Conservation (phyloP, 441 rosid genomes). For the Populus hybrid region DNA sequence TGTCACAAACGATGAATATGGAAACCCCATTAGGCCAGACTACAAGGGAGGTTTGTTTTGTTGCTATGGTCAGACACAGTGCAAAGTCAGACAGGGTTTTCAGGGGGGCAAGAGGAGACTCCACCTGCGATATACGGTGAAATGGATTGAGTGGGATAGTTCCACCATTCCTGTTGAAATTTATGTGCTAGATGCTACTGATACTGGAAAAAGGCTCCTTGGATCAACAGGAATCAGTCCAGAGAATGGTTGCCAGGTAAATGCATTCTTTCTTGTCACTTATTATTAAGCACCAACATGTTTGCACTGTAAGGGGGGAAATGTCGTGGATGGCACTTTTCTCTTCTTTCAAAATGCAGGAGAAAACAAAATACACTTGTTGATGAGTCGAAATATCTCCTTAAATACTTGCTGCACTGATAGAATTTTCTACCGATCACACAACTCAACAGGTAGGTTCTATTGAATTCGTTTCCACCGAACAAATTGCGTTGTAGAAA, state of each 20-base stretch:
- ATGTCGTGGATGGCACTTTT: background rate
- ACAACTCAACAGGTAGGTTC: background rate
- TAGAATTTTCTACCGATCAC: too few relatives aligned
- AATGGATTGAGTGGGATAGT: slow-evolving; percentile 69
- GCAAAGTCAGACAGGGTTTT: slow-evolving; percentile 55
- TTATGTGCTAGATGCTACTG: slow-evolving; percentile 71
- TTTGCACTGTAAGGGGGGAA: background rate
- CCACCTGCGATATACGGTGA: slow-evolving; percentile 58
- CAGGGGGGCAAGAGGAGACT: slow-evolving; percentile 46
- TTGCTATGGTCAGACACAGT: slow-evolving; percentile 64
- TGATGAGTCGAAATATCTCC: too few relatives aligned
- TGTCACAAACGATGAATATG: slow-evolving; percentile 50
- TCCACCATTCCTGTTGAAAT: slow-evolving; percentile 55
- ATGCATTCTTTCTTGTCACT: background rate
- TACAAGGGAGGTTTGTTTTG: slow-evolving; percentile 67
- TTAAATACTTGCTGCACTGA: background rate
- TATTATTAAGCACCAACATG: background rate
- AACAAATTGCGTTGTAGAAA: background rate
- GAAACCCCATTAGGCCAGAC: slow-evolving; percentile 42
- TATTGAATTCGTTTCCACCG: background rate
- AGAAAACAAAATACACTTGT: too few relatives aligned
- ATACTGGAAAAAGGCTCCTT: slow-evolving; percentile 39
- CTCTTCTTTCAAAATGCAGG: too few relatives aligned
- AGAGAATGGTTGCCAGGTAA: slow-evolving; percentile 55
- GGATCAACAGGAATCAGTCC: slow-evolving; percentile 31